phyloP scores from a whole-genome alignment of 1,284 basidiomycete species.

The Heterobasidion parviporum region DNA sequence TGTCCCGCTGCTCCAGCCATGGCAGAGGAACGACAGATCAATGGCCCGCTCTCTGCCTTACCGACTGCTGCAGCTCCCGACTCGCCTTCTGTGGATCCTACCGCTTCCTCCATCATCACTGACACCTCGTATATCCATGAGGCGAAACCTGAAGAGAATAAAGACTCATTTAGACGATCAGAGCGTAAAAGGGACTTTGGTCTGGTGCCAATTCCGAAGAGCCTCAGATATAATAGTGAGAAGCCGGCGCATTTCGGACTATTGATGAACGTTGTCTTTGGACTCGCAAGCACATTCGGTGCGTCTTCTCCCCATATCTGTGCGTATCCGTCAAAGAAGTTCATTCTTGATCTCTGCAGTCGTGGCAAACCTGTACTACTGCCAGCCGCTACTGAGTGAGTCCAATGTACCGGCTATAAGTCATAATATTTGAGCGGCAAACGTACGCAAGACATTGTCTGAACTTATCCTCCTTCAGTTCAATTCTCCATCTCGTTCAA shows the following conservation, averaged over 20 bases:
- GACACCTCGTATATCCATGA: too few relatives aligned
- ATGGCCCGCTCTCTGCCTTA: not conserved
- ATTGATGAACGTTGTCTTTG: slow-evolving; percentile 56
- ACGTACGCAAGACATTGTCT: not conserved
- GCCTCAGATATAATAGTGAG: slow-evolving; percentile 51
- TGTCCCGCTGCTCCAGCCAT: not conserved
- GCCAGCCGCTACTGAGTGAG: slow-evolving; percentile 63
- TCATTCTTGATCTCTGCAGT: slow-evolving; percentile 19
- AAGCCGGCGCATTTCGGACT: slow-evolving; percentile 55
- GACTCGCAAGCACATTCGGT: slow-evolving; percentile 57
- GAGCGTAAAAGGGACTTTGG: slow-evolving; percentile 42
- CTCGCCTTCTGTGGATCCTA: not conserved
- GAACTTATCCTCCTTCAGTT: slow-evolving; percentile 25
- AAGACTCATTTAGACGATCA: not conserved
- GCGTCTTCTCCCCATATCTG: not conserved
- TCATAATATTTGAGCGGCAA: not conserved
- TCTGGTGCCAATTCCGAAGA: slow-evolving; percentile 58
- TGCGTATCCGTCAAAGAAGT: slow-evolving; percentile 12
- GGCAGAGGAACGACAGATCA: not conserved
- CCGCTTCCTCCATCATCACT: not conserved
- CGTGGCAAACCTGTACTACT: slow-evolving; percentile 65
- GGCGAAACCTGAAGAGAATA: not conserved
- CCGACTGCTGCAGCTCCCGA: not conserved
- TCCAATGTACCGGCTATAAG: not conserved
- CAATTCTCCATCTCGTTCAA: slow-evolving; percentile 45